Evolutionary conservation across 2,329 filamentous ascomycete species (phyloP).

Genomic region (Diaporthe nobilis): DNA sequence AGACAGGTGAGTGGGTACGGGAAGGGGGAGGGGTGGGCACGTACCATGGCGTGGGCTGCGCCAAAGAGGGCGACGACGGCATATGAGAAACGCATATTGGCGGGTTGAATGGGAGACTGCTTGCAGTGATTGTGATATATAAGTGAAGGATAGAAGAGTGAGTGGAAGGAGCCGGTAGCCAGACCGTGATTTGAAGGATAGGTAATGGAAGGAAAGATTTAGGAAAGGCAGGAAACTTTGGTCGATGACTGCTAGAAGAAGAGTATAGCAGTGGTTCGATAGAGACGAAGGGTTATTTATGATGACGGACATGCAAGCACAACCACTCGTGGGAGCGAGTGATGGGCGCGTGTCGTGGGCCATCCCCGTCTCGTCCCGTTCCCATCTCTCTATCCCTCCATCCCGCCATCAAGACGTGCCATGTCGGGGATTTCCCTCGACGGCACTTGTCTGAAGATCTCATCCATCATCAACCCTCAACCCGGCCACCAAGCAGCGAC

Average conservation of each 20-base stretch:
- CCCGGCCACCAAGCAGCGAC: background rate
- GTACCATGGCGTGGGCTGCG: slow-evolving; percentile 36
- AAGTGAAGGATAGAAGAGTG: slow-evolving; percentile 8
- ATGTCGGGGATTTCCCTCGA: slow-evolving; percentile 25
- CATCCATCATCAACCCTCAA: slow-evolving; percentile 12
- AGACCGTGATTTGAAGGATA: slow-evolving; percentile 16
- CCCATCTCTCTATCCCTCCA: background rate
- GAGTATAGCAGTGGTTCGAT: background rate
- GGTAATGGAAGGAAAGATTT: background rate
- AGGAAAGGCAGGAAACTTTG: background rate
- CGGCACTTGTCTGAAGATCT: slow-evolving; percentile 24
- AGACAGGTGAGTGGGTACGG: background rate
- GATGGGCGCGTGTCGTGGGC: slow-evolving; percentile 14
- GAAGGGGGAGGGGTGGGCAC: background rate
- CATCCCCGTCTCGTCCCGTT: slow-evolving; percentile 19
- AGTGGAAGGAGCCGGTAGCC: slow-evolving; percentile 31
- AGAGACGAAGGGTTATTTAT: slow-evolving; percentile 20
- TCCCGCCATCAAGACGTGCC: slow-evolving; percentile 11
- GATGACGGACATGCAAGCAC: background rate
- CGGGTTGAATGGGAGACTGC: slow-evolving; percentile 2
- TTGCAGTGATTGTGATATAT: slow-evolving; percentile 5
- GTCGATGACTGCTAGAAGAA: slow-evolving; percentile 10
- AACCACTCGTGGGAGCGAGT: background rate
- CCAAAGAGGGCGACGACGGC: slow-evolving; percentile 26
- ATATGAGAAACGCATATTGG: slow-evolving; percentile 40